These are phyloP conservation scores for Cryptococcus sp. DNA, from an alignment of 1,284 basidiomycete species.

Conservation along the genomic window DNA sequence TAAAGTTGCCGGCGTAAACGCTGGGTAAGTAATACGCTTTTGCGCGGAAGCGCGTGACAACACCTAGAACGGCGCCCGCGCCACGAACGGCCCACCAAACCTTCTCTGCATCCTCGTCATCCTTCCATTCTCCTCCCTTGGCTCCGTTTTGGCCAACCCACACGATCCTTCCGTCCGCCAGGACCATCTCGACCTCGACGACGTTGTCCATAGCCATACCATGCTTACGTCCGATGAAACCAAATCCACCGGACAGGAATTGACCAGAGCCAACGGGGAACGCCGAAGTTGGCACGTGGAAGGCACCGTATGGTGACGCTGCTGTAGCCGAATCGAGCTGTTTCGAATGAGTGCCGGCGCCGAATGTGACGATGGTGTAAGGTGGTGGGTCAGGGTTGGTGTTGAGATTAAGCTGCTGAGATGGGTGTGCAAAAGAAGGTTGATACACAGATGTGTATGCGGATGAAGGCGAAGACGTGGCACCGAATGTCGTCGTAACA, in stretches of 20 bases:
- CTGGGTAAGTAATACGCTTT: conserved; percentile 82
- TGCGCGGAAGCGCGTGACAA: conserved; percentile 83
- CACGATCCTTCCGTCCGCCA: conserved; percentile 69
- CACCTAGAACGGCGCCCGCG: conserved; percentile 77
- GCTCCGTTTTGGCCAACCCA: conserved; percentile 62
- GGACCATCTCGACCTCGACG: conserved; percentile 74
- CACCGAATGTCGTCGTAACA: conserved; percentile 24
- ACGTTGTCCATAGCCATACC: conserved; percentile 83
- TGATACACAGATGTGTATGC: conserved; percentile 10
- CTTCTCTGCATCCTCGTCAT: conserved; percentile 51
- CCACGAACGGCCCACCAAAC: conserved; percentile 89
- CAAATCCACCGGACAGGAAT: conserved; percentile 85
- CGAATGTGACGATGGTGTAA: conserved; percentile 76
- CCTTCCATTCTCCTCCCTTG: conserved; percentile 56
- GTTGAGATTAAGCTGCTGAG: conserved; percentile 20
- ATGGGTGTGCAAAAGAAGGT: conserved; percentile 8
- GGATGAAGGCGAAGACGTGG: conserved; percentile 17
- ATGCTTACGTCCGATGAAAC: conserved; percentile 77
- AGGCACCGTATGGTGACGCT: conserved; percentile 74
- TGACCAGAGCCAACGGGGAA: conserved; percentile 65
- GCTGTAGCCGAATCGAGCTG: conserved; percentile 76
- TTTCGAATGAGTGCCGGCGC: conserved; percentile 77
- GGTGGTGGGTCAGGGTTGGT: conserved; percentile 60
- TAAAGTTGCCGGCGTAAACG: conserved; percentile 85
- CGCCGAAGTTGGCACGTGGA: conserved; percentile 71